Percentiles rank a stretch among this genome's conserved stretches.
These are phyloP conservation scores for Xerocomellus chrysenteron DNA, from an alignment of 768 basidiomycete species.

Conservation along the genomic window DNA sequence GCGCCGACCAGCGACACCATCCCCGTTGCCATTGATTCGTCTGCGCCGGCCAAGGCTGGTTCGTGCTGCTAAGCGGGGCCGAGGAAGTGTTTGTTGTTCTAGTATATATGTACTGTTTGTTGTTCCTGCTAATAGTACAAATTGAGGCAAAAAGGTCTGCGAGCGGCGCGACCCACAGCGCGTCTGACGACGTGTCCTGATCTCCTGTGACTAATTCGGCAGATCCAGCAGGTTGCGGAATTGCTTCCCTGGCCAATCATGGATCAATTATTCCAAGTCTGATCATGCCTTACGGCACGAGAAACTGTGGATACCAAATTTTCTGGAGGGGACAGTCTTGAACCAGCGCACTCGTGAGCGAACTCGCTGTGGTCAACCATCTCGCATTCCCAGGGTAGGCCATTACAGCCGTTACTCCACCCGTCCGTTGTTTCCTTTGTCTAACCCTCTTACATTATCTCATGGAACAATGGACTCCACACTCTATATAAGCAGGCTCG, in stretches of 20 bases:
- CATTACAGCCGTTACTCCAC: slow-evolving; percentile 78
- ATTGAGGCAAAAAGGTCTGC: slow-evolving; percentile 59
- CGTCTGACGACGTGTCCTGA: slow-evolving; percentile 83
- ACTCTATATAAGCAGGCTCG: slow-evolving; percentile 10
- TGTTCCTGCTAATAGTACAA: slow-evolving; percentile 25
- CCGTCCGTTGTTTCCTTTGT: slow-evolving; percentile 8
- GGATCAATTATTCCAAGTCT: slow-evolving; percentile 82
- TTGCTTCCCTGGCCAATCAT: slow-evolving; percentile 89
- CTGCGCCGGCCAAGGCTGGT: slow-evolving; percentile 48
- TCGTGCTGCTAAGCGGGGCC: slow-evolving; percentile 57
- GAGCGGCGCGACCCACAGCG: slow-evolving; percentile 72
- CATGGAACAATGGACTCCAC: slow-evolving; percentile 2
- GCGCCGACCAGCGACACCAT: slow-evolving; percentile 81
- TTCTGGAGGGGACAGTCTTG: slow-evolving; percentile 93
- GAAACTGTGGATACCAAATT: slow-evolving; percentile 81
- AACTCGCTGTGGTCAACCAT: slow-evolving; percentile 58
- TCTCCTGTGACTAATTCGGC: slow-evolving; percentile 95
- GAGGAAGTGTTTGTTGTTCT: slow-evolving; percentile 5
- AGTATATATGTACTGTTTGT: slow-evolving; percentile 29
- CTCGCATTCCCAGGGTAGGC: slow-evolving; percentile 81
- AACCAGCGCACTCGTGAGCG: slow-evolving; percentile 81
- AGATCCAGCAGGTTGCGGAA: slow-evolving; percentile 84
- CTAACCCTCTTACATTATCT: too few species aligned
- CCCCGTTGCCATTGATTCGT: slow-evolving; percentile 70
- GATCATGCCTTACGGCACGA: slow-evolving; percentile 61